phyloP scores from a whole-genome alignment of 176 grass and related monocot genomes.

The Eleusine coracana region DNA sequence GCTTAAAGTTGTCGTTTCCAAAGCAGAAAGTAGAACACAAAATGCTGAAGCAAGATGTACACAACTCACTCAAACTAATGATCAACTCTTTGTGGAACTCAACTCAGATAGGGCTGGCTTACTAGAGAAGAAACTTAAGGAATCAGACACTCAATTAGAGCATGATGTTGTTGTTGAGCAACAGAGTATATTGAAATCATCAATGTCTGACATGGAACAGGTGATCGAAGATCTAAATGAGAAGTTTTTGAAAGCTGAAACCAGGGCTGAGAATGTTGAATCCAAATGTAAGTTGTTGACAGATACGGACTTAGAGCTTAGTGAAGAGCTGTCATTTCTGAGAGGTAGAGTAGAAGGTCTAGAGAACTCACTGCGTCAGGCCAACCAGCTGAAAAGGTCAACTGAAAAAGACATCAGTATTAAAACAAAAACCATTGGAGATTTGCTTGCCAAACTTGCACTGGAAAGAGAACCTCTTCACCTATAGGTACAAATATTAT shows the following conservation, averaged over 20 bases:
- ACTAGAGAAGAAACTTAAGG: conserved; percentile 61
- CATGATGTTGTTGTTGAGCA: conserved; percentile 80
- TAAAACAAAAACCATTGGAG: conserved; percentile 73
- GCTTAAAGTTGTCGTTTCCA: conserved; percentile 49
- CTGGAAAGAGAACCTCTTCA: conserved; percentile 81
- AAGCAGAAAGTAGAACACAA: conserved; percentile 56
- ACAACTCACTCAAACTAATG: conserved; percentile 51
- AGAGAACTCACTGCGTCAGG: conserved; percentile 58
- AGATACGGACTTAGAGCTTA: conserved; percentile 77
- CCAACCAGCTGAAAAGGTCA: conserved; percentile 60
- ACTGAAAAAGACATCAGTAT: conserved; percentile 69
- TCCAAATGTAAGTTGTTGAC: conserved; percentile 63
- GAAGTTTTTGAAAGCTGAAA: conserved; percentile 78
- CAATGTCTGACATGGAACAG: conserved; percentile 72
- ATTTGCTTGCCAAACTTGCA: conserved; percentile 80
- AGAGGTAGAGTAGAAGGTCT: conserved; percentile 62
- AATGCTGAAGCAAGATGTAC: conserved; percentile 48
- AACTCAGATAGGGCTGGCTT: conserved; percentile 56
- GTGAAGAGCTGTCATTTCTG: conserved; percentile 76
- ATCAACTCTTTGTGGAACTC: conserved; percentile 51
- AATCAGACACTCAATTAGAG: conserved; percentile 75
- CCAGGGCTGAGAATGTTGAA: conserved; percentile 76
- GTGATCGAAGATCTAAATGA: conserved; percentile 70
- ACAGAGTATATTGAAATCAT: conserved; percentile 57
- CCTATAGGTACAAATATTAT: conserved; percentile 56